Base-by-base conservation (phyloP, 169 alveolate species). In the Eimeria necatrix region DNA sequence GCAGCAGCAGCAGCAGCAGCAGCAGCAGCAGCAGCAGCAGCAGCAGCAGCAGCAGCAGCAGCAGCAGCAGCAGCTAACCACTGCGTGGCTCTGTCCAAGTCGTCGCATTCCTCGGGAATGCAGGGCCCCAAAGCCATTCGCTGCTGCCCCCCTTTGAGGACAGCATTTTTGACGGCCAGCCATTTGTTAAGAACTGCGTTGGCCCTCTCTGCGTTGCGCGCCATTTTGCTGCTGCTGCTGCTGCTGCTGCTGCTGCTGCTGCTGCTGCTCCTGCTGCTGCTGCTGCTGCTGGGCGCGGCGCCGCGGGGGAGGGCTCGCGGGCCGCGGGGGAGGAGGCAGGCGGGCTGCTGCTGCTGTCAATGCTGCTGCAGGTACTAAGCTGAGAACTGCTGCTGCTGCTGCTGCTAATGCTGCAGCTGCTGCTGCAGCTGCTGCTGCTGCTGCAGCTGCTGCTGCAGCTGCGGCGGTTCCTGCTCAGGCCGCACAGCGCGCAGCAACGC, bases 181-280 rank as follows among this genome's bases (percentile, higher is more conserved):
- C 12, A 61, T 6, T 18, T 10, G n/a, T 26, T 10, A 4, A 7
- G n/a, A 7, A 61, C 73, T 26, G n/a, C n/a, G n/a, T n/a, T n/a
- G n/a, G n/a, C n/a, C n/a, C n/a, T n/a, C n/a, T n/a, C n/a, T n/a
- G n/a, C n/a, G n/a, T n/a, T n/a, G n/a, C n/a, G n/a, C n/a, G n/a
- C n/a, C n/a, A n/a, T n/a, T n/a, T n/a, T n/a, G n/a, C n/a, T n/a
- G n/a, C n/a, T n/a, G n/a, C 73, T 61, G 73, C 73, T 61, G 73
- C 73, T 61, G 73, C 73, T 61, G 73, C 73, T 61, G 24, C 73
- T 61, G 73, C n/a, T 61, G 73, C n/a, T 61, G 73, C 73, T 6
- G 73, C 73, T 61, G 73, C 73, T 26, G 12, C 32, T 26, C n/a
- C 32, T 26, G n/a, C 73, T 14, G 73, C 4, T 3, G 73, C 73